Evolutionary conservation across 2,329 filamentous ascomycete genomes (phyloP), one percentile per base, ranked within the genome.

Genomic region (Penicillium sp.): DNA sequence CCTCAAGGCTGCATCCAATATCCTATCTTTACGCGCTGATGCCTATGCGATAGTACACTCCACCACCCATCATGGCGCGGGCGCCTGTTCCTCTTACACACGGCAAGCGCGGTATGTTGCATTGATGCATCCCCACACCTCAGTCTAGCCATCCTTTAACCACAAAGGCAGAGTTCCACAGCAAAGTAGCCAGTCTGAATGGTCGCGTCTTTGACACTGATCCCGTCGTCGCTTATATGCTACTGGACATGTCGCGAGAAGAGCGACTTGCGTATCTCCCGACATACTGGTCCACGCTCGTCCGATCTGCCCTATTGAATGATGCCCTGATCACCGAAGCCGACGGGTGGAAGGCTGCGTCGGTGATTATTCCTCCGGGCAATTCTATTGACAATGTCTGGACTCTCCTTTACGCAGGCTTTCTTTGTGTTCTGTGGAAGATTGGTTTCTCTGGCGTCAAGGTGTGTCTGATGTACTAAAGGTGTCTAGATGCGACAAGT

Each of bases 191-290:
- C 18, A 24, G 32, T 8, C 18, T 64, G 8, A 61, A 63, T 17
- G 58, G 61, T 3, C 57, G 53, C 9, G 59, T 56, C 29, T 64
- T 64, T 7, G 51, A 54, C 23, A 55, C 50, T 0, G 62, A 63
- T 18, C 61, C 62, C 0, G 58, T 63, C 32, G 50, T 64, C 13
- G 30, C 51, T 0, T 64, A 64, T 39, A 63, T 63, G 60, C 47
- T 64, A 2, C 44, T 63, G 1, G 45, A 55, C 10, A 55, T 63
- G 54, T 48, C 60, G 15, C 34, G 7, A 8, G 39, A 62, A 41
- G 47, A 64, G 30, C 46, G 60, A 13, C 46, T 58, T 17, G 52
- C 52, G 2, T 63, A 60, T 40, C 32, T 64, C 15, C 60, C 57
- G 15, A 58, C 46, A 4, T 64, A 62, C 33, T 64, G 60, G 59